Evolutionary conservation across 1,284 basidiomycete genomes (phyloP), one percentile per base, ranked within the genome.

Genomic region (Papiliotrema terrestris): DNA sequence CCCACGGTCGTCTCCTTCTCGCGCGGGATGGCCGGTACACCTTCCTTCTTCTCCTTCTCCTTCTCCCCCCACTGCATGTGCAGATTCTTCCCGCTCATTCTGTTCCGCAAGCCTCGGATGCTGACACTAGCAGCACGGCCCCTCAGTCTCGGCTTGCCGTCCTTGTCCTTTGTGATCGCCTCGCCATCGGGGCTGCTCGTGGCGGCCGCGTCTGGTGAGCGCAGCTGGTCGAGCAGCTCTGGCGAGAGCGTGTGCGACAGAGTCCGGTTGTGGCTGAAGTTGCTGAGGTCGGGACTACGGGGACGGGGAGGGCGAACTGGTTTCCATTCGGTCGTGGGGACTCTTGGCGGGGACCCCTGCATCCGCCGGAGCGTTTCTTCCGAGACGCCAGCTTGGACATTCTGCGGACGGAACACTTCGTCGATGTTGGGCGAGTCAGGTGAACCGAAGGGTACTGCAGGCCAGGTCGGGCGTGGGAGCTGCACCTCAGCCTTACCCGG

Each of bases 301-400:
- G 72, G 72, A 52, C 72, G 57, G 37, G 59, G 60, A 3, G 72
- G 72, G 49, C 72, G 47, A 22, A 54, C 59, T 1, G 72, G 72
- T 35, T 57, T 59, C 67, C 68, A 68, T 23, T 61, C 59, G 14
- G 45, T 38, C 19, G 45, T 26, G 8, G 45, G n/a, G 5, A 50
- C 23, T 0, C 29, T 39, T 15, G 56, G 50, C 4, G 55, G 42
- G 8, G 65, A 62, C 11, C 53, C 49, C 38, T 65, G 58, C 71
- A 72, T 72, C 14, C 71, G 54, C 48, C 56, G 53, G 36, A 67
- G 54, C 5, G 72, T 72, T 51, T 72, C 72, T 1, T 54, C 51
- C 1, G 68, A 71, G 13, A 71, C 54, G 3, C 63, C 50, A 17
- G 61, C 57, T 9, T 47, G 15, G 1, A 51, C 47, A 4, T 45